phyloP scores from a whole-genome alignment of 257 asterid genomes.

The Capsicum baccatum region DNA sequence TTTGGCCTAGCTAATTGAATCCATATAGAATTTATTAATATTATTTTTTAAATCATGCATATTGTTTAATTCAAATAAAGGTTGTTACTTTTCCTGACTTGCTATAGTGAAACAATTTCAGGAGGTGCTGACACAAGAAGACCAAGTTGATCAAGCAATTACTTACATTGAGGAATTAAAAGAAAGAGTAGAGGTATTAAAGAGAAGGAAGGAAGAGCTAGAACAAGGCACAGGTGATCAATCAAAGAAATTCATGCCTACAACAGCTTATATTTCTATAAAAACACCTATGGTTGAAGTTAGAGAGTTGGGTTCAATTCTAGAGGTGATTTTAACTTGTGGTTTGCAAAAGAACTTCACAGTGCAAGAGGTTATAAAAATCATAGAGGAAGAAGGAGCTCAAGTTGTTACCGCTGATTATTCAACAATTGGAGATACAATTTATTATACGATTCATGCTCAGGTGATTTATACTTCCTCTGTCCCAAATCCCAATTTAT shows the following conservation, averaged over 20 bases:
- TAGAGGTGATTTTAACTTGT: constrained; percentile 49
- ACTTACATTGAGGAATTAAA: constrained; percentile 39
- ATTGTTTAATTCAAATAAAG: no score
- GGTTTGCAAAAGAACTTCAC: constrained; percentile 35
- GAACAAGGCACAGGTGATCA: neutral
- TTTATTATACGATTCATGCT: constrained; percentile 45
- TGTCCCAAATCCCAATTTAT: neutral
- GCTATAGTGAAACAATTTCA: neutral
- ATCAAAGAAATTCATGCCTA: no score
- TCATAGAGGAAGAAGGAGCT: constrained; percentile 52
- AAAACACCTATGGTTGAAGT: constrained; percentile 38
- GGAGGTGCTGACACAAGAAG: constrained; percentile 41
- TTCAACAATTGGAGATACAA: constrained; percentile 29
- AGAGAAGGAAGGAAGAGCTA: constrained; percentile 36
- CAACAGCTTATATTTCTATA: no score
- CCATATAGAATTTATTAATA: no score
- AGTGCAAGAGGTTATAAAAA: constrained; percentile 34
- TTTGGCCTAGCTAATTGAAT: no score
- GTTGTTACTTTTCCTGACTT: no score
- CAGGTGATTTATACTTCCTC: constrained; percentile 32
- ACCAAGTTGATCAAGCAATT: constrained; percentile 45
- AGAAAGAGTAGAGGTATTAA: constrained; percentile 40
- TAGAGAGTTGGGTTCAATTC: constrained; percentile 38
- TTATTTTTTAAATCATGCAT: no score
- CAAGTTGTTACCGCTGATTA: constrained; percentile 37